Evolutionary conservation across 208 protist genomes (phyloP), one percentile per base, ranked within the genome.

Genomic region (Leishmania guyanensis): DNA sequence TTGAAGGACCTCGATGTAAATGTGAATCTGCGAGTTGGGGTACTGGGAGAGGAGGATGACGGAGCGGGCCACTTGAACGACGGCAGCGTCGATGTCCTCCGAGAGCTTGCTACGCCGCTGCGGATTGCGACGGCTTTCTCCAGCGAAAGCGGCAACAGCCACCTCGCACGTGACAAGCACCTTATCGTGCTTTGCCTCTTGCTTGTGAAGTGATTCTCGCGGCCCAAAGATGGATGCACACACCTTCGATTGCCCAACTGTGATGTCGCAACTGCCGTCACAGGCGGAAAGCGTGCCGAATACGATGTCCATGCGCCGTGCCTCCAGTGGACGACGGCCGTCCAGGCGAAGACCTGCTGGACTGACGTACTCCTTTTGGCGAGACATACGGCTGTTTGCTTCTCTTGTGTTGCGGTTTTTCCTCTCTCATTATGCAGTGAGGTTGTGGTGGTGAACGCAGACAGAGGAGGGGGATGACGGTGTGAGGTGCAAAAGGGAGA

Each of bases 11-110:
- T 97, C 93, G 5, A 98, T 79, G 72, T 85, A 90, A 51, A 98
- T 87, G 89, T 97, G 91, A 62, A 98, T 96, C 65, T 96, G 90
- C n/a, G 94, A 96, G 79, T 90, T 90, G 29, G 94, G 93, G 78
- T 97, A 97, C 78, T 97, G 93, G 14, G 84, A 74, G n/a, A 94
- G 85, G 8, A 97, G 75, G 14, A 97, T 87, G 29, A 95, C 80
- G 65, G 93, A 96, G 36, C 92, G 90, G 51, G 86, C 86, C 22
- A 96, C 93, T 53, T 95, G 90, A 39, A 93, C 81, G 33, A 97
- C 90, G 2, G 92, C 84, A 16, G 91, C 84, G 46, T 85, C 87
- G 14, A 96, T 95, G n/a, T 97, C 94, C 48, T 96, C 91, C 14
- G 91, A 91, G 33, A 94, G 71, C 16, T 79, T 88, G 22, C 84